phyloP scores from a whole-genome alignment of 768 basidiomycete genomes.

The Russula brevipes region DNA sequence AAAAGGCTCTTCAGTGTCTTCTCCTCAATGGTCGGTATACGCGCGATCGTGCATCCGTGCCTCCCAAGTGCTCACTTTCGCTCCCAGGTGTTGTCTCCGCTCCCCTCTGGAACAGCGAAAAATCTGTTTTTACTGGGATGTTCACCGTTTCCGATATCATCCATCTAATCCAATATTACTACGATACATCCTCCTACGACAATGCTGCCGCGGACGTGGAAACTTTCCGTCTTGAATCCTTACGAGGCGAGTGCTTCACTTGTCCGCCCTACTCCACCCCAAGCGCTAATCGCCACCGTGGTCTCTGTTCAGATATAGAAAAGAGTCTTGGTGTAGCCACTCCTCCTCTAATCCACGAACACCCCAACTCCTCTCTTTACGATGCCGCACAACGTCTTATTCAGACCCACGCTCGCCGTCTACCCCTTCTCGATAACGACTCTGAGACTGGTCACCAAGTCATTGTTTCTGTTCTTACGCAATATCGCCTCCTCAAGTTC shows the following conservation, averaged over 20 bases:
- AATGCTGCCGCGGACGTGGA: constrained; percentile 88
- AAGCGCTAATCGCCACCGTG: not conserved
- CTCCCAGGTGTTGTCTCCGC: constrained; percentile 89
- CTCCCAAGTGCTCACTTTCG: not conserved
- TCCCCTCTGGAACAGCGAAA: constrained; percentile 95
- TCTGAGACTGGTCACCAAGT: constrained; percentile 93
- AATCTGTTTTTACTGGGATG: constrained; percentile 93
- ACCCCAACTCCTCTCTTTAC: constrained; percentile 81
- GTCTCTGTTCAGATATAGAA: constrained; percentile 71
- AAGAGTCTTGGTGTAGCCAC: constrained; percentile 85
- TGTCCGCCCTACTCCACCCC: constrained; percentile 3
- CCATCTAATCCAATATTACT: constrained; percentile 98
- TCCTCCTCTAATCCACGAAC: constrained; percentile 84
- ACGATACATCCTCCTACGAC: constrained; percentile 76
- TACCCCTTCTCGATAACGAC: constrained; percentile 91
- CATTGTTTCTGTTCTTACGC: constrained; percentile 92
- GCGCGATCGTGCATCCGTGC: constrained; percentile 1
- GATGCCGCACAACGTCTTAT: constrained; percentile 89
- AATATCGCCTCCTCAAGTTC: constrained; percentile 97
- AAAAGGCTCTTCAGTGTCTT: constrained; percentile 87
- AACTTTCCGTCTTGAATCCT: constrained; percentile 78
- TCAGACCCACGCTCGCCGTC: constrained; percentile 89
- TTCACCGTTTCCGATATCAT: constrained; percentile 99
- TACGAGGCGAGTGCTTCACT: constrained; percentile 61
- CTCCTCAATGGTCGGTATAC: constrained; percentile 61